Base-by-base conservation (phyloP, 495 filamentous ascomycete species). In the Penicillium taxi region DNA sequence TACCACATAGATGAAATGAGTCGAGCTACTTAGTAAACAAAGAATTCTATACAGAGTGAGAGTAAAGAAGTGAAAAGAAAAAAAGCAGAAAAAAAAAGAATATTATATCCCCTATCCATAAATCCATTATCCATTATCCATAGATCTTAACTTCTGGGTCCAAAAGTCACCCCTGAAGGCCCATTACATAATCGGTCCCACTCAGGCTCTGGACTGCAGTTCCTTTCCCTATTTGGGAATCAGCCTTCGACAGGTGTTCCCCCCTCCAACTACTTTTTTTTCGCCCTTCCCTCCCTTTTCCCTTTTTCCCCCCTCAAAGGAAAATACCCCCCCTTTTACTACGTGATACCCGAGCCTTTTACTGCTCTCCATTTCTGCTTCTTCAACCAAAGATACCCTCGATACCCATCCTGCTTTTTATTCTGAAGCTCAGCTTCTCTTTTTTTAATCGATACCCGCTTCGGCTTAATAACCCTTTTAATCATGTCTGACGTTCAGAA, bases 401-500 rank as follows among this genome's bases (percentile, higher is more conserved):
- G 50, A 63, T 63, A 66, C 58, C 58, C 56, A 39, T 39, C 50
- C 48, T 42, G 41, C 29, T 34, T 44, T 55, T 44, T 38, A 41
- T 55, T 33, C 32, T 18, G 36, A 49, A 48, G 51, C 58, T 53
- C 50, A 47, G 54, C 41, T 47, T 56, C 47, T 40, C 5, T 22
- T 29, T 14, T 29, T 50, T 50, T 67, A 60, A 58, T 63, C 43
- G 46, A 52, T 50, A 48, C 47, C 53, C 50, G 45, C 38, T 50
- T 52, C 44, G 38, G 41, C 37, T 47, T 37, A 44, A 47, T 49
- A 49, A 45, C 23, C 28, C 33, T 47, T 47, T 45, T 56, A 56
- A 67, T 46, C 47, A 76, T 77, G 70, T 74, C 72, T 56, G 69
- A 70, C 41, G 52, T 50, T 36, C 63, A 67, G 48, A 67, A 70